Evolutionary conservation across 257 asterid genomes (phyloP).

Genomic region (Cordia subcordata): DNA sequence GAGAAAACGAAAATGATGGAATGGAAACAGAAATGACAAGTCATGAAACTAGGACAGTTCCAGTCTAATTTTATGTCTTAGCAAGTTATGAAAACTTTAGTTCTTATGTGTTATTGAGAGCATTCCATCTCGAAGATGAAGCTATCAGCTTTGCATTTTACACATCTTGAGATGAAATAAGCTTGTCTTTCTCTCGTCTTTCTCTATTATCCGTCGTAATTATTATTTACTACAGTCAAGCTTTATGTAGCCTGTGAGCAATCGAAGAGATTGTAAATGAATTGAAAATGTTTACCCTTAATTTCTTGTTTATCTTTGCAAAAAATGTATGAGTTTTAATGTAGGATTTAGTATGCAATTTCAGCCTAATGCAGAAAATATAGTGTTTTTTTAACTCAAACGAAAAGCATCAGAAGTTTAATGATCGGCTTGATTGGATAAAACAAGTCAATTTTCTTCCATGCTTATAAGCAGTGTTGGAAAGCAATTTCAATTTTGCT

Average conservation of each 20-base stretch:
- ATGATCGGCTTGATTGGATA: too few relatives aligned
- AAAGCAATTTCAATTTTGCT: too few relatives aligned
- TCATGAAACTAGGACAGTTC: slow-evolving; percentile 16
- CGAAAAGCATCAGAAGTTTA: too few relatives aligned
- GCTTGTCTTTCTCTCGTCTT: neutral
- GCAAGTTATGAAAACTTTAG: too few relatives aligned
- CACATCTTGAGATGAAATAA: slow-evolving; percentile 6
- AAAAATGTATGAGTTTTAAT: too few relatives aligned
- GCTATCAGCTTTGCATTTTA: neutral
- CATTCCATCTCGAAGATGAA: neutral
- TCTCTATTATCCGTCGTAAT: slow-evolving; percentile 1
- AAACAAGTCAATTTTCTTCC: too few relatives aligned
- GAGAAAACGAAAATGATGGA: slow-evolving; percentile 22
- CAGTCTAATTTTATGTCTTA: slow-evolving; percentile 1
- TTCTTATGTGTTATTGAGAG: neutral
- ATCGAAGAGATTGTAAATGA: neutral
- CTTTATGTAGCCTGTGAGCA: neutral
- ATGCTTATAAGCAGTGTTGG: too few relatives aligned
- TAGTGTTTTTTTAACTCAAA: too few relatives aligned
- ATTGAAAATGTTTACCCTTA: too few relatives aligned
- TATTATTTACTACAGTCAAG: neutral
- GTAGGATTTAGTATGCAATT: too few relatives aligned
- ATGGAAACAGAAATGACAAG: slow-evolving; percentile 3
- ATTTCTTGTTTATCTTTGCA: too few relatives aligned
- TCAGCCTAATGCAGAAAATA: too few relatives aligned